Conservation (phyloP, 2,329 filamentous ascomycete genomes). For the Davidsoniella neocaledoniae region DNA sequence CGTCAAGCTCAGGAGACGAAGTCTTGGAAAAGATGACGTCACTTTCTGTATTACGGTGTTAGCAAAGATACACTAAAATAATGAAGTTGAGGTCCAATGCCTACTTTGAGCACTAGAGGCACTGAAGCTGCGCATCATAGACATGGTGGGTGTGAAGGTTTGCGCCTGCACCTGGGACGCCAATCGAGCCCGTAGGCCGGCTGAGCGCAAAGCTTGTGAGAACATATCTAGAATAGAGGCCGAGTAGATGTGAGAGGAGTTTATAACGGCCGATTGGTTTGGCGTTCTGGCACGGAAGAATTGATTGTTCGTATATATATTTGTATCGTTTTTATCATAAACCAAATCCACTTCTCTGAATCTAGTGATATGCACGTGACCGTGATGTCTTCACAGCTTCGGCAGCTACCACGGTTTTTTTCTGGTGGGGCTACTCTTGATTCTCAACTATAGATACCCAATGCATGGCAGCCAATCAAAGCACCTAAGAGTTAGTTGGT, state of each 20-base stretch:
- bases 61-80: not conserved
- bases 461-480: conserved; percentile 9
- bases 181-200: conserved; percentile 1
- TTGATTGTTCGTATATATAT: too few species aligned
- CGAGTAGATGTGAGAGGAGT: too few species aligned
- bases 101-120: conserved; percentile 7
- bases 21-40: conserved; percentile 32
- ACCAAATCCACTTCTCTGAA: too few species aligned
- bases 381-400: not conserved
- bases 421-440: not conserved
- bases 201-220: conserved; percentile 2
- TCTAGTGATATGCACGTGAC: conserved; percentile 4
- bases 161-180: not conserved
- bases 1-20: conserved; percentile 36
- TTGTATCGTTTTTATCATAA: too few species aligned
- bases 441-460: too few species aligned
- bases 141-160: not conserved
- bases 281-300: too few species aligned
- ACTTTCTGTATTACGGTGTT: conserved; percentile 1
- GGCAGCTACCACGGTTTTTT: not conserved
- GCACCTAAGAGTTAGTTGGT: too few species aligned
- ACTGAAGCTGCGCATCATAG: conserved; percentile 2
- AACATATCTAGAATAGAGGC: not conserved
- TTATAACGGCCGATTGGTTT: too few species aligned
- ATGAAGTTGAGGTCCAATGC: not conserved